Evolutionary conservation across 768 basidiomycete species (phyloP).

Genomic region (Trichaptum fuscoviolaceum): DNA sequence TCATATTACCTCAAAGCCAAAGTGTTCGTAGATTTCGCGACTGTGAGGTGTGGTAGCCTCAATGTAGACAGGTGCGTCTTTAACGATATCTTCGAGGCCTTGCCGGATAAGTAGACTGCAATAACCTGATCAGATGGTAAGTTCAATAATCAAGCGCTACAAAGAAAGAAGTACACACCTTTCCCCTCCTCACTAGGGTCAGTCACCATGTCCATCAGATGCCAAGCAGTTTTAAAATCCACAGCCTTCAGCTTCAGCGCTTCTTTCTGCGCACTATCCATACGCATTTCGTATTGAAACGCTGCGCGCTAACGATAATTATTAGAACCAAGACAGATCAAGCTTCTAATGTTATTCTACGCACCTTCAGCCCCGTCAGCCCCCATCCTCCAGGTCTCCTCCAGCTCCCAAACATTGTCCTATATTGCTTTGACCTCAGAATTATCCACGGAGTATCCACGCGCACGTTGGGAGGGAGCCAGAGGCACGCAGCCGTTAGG

Average conservation of each 20-base stretch:
- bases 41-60: conserved; percentile 16
- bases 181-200: conserved; percentile 16
- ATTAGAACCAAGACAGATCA: too few relatives aligned
- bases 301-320: background rate
- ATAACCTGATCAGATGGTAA: conserved; percentile 10
- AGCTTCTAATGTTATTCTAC: background rate
- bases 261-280: background rate
- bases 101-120: conserved; percentile 15
- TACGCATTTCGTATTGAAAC: background rate
- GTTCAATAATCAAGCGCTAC: background rate
- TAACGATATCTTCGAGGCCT: conserved; percentile 13
- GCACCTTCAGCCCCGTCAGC: conserved; percentile 12
- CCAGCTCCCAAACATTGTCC: conserved; percentile 4
- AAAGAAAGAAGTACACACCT: conserved; percentile 7
- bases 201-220: conserved; percentile 12
- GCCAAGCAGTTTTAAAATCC: conserved; percentile 11
- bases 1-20: conserved; percentile 17
- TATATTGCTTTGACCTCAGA: background rate
- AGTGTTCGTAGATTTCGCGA: conserved; percentile 17
- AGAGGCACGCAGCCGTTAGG: background rate
- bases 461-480: background rate
- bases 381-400: conserved; percentile 15
- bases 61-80: conserved; percentile 14
- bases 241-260: background rate
- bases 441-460: background rate